Evolutionary conservation across 73 alveolate genomes (phyloP), one percentile per base, ranked within the genome.

Genomic region (Durusdinium trenchii): DNA sequence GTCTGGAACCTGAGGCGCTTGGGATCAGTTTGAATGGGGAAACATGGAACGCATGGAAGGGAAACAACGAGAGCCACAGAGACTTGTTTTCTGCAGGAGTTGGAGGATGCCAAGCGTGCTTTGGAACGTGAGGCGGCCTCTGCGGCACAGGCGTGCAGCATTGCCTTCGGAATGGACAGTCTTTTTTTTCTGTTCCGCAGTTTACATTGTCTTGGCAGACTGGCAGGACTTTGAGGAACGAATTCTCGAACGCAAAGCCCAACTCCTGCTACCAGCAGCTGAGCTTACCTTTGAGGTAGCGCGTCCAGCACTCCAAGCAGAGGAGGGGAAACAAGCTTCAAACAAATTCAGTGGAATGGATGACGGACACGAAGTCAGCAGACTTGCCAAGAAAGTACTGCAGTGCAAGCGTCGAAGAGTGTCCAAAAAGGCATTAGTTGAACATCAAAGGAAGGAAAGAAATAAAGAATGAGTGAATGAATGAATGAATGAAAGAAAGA

Each of bases 1-100:
- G 98, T 3, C 42, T 91, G 62, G 98, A 91, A 9, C 87, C 89
- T 7, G 96, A 90, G 95, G 95, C 64, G 47, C 86, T 16, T 75
- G 2, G 86, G 54, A 35, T 50, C 7, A 30, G 38, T 36, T 36
- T 23, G 30, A 23, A 32, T 60, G 73, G 30, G 18, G n/a, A 32
- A 60, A 23, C 30, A 23, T 23, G 73, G 30, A 60, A 60, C 30
- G 30, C 73, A 60, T 1, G 73, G 18, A 32, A 23, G 18, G 73
- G 30, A 60, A 23, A 48, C 50, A 10, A 1, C 86, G 38, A 38
- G n/a, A n/a, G n/a, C n/a, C n/a, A n/a, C n/a, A n/a, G n/a, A n/a
- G n/a, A n/a, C n/a, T n/a, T n/a, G n/a, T n/a, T n/a, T 54, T 54
- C 54, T n/a, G 57, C 90, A 45, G 92, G 94, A 84, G 51, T 52